Conservation (phyloP, 202 grass and related monocot species). For the Zizania palustris region DNA sequence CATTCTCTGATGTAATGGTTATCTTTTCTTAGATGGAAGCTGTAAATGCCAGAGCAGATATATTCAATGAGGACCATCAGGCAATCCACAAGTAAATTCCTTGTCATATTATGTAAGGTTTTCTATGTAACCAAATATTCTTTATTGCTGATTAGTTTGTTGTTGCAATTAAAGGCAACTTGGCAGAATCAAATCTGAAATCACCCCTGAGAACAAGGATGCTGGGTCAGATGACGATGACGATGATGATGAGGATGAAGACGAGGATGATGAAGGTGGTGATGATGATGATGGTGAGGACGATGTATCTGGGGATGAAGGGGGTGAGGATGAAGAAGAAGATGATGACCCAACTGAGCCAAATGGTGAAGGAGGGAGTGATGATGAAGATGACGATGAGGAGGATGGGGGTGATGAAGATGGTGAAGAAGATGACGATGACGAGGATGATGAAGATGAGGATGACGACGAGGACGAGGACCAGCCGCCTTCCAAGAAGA, state of each 20-base stretch:
- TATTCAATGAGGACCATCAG: slow-evolving; percentile 38
- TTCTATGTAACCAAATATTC: neutral
- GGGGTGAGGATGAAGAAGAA: slow-evolving; percentile 44
- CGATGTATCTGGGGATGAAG: slow-evolving; percentile 58
- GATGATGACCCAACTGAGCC: slow-evolving; percentile 52
- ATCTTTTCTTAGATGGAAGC: slow-evolving; percentile 52
- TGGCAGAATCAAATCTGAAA: slow-evolving; percentile 54
- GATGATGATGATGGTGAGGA: slow-evolving; percentile 62
- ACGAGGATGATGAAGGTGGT: slow-evolving; percentile 39
- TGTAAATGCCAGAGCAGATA: slow-evolving; percentile 16
- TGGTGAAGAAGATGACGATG: slow-evolving; percentile 26
- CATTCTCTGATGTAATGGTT: neutral
- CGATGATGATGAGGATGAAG: slow-evolving; percentile 49
- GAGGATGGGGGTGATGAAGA: slow-evolving; percentile 23
- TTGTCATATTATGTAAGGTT: neutral
- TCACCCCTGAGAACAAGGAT: slow-evolving; percentile 68
- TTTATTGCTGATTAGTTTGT: slow-evolving; percentile 10
- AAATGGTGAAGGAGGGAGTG: slow-evolving; percentile 54
- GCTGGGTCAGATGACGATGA: slow-evolving; percentile 65
- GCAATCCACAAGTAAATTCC: slow-evolving; percentile 52
- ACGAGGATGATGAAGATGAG: slow-evolving; percentile 37
- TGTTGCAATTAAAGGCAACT: slow-evolving; percentile 44
- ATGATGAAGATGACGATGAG: slow-evolving; percentile 45
- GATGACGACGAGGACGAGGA: slow-evolving; percentile 58
- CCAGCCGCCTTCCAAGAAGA: slow-evolving; percentile 79